Evolutionary conservation across 495 filamentous ascomycete genomes (phyloP), one percentile per base, ranked within the genome.

Genomic region (Penicillium manginii): DNA sequence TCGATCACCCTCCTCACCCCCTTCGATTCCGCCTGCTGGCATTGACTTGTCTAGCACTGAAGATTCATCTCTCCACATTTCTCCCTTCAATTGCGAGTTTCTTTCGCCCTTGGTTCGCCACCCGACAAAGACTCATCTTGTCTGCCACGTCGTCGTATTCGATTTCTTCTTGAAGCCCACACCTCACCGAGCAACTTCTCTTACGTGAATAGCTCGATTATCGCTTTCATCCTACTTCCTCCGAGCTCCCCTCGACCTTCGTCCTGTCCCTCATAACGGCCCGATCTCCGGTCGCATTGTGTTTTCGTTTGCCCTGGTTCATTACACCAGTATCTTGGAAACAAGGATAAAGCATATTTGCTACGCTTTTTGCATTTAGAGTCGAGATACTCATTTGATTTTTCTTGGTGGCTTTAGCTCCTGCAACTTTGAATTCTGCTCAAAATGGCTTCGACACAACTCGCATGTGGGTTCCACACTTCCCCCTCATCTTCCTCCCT

Each of bases 361-460:
- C 45, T 26, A 23, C 19, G 22, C 9, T 22, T 12, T 22, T 47
- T 26, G 45, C 45, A 47, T 26, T 10, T 47, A 47, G 39, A 31
- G 10, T 59, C 8, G 49, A 50, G 39, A 47, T 62, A 54, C 40
- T 43, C 7, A n/a, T 19, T 43, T 43, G n/a, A 3, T 43, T 43
- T 9, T 43, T 43, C 55, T 52, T 54, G 32, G 50, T 58, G 54
- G 50, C 40, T 58, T 63, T 37, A 46, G 57, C 48, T 61, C 50
- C 58, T 26, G 55, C 56, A 50, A 59, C 45, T 43, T 63, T 57
- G 58, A 64, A 59, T 61, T 73, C 22, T 47, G 21, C n/a, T 47
- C 66, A 70, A 71, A 29, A 97, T 97, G 92, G 89, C 74, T 80
- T 87, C 89, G 61, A 88, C 91, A 74, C 92, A 97, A 86, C 87